Evolutionary conservation across 2,329 filamentous ascomycete genomes (phyloP).

Genomic region (Harringtonia lauricola): DNA sequence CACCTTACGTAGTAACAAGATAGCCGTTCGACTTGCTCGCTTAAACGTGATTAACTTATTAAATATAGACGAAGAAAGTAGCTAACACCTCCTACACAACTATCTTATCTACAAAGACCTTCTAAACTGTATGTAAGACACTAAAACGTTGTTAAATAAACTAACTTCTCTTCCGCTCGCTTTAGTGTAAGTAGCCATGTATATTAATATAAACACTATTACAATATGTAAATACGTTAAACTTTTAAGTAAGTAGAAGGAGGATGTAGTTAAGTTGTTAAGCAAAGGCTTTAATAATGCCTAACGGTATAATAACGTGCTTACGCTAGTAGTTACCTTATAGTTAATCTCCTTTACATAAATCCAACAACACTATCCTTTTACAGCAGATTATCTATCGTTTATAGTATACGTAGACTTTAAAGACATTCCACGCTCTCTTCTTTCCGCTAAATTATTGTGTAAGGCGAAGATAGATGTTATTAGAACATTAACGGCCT

Average conservation of each 20-base stretch:
- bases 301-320: slow-evolving; percentile 1
- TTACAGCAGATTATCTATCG: slow-evolving; percentile 17
- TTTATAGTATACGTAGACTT: slow-evolving; percentile 19
- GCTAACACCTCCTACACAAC: slow-evolving; percentile 8
- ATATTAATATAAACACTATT: slow-evolving; percentile 4
- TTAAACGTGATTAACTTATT: slow-evolving; percentile 13
- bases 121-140: neutral
- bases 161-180: slow-evolving; percentile 9
- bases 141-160: neutral
- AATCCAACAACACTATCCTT: slow-evolving; percentile 10
- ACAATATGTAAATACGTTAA: slow-evolving; percentile 1
- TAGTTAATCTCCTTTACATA: slow-evolving; percentile 11
- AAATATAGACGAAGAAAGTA: slow-evolving; percentile 14
- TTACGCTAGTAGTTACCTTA: slow-evolving; percentile 7
- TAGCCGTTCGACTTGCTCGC: slow-evolving; percentile 4
- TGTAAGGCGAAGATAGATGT: slow-evolving; percentile 12
- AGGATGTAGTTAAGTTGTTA: neutral
- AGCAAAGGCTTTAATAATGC: slow-evolving; percentile 9
- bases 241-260: slow-evolving; percentile 4
- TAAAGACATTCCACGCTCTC: slow-evolving; percentile 17
- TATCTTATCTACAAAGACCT: too few species aligned
- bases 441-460: slow-evolving; percentile 12
- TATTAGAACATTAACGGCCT: slow-evolving; percentile 16
- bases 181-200: slow-evolving; percentile 7
- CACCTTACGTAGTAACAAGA: slow-evolving; percentile 12